Conservation (phyloP, 176 grass and related monocot species). For the Triticum turgidum region DNA sequence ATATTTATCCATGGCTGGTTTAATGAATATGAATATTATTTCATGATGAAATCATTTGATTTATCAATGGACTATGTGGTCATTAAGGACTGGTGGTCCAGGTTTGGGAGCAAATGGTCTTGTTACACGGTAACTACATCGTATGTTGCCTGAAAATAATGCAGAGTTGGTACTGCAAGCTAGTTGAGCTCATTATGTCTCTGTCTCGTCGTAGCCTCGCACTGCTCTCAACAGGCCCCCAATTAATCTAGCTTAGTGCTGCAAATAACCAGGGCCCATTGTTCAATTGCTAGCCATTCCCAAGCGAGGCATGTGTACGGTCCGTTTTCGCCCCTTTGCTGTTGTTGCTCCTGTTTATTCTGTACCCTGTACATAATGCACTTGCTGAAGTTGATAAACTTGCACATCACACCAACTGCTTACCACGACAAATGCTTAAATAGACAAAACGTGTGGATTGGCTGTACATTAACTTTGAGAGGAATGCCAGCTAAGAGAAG, state of each 20-base stretch:
- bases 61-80: neutral
- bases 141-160: neutral
- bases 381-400: conserved; percentile 20
- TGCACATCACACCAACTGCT: conserved; percentile 8
- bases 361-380: neutral
- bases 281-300: conserved; percentile 1
- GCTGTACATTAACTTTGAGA: conserved; percentile 5
- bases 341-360: neutral
- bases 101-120: conserved; percentile 6
- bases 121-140: neutral
- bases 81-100: conserved; percentile 19
- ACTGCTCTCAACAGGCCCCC: conserved; percentile 5
- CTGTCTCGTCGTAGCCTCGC: conserved; percentile 9
- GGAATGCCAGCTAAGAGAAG: neutral
- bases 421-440: neutral
- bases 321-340: conserved; percentile 6
- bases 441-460: conserved; percentile 1
- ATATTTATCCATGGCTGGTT: neutral
- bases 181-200: conserved; percentile 3
- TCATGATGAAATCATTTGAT: neutral
- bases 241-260: conserved; percentile 16
- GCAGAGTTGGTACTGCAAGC: neutral
- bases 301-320: neutral
- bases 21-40: neutral
- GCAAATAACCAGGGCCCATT: conserved; percentile 8